Base-by-base conservation (phyloP, 1,139 yeast species). In the Nematodospora anomalae region DNA sequence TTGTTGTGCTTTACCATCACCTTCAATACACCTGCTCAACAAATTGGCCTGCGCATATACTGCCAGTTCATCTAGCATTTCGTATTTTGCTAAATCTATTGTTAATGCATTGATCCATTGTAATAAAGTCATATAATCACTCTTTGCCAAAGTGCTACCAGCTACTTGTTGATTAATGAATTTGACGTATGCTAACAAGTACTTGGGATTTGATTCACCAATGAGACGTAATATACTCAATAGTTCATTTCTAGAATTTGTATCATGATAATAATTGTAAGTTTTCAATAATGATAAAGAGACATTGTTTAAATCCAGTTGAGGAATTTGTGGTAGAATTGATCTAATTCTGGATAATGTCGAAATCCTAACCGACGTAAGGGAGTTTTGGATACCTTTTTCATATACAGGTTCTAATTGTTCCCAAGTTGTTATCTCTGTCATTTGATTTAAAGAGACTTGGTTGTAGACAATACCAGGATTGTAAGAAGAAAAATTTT, bases 71-170 rank as follows among this genome's bases (percentile, higher is more conserved):
- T 47, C 37, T 30, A 47, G 36, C 3, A 42, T 41, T 10, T 39
- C 37, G 8, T 35, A 33, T 20, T 40, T 37, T 6, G 55, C 51
- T 21, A 67, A 41, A 15, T 33, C 33, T 7, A 67, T 52, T 14
- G 51, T 47, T 42, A 63, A 55, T 16, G 47, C 44, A 46, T 70
- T 72, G 32, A 66, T 58, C 89, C 90, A 83, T 22, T 68, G 66
- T 31, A 83, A 62, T 12, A 83, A 60, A 3, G 82, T 70, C 51
- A 79, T 60, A 41, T 77, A 61, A 53, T 79, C 85, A 4, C 78
- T 62, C 4, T 71, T 54, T 2, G 90, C 83, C 40, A 70, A 57
- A 9, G 64, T 57, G 13, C 49, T 40, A 35, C 60, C 58, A 2
- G 52, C 38, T 1, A 73, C 59, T 24, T 64, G 52, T 21, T 67